Conservation (phyloP, 768 basidiomycete genomes). For the Porpolomopsis calyptriformis region DNA sequence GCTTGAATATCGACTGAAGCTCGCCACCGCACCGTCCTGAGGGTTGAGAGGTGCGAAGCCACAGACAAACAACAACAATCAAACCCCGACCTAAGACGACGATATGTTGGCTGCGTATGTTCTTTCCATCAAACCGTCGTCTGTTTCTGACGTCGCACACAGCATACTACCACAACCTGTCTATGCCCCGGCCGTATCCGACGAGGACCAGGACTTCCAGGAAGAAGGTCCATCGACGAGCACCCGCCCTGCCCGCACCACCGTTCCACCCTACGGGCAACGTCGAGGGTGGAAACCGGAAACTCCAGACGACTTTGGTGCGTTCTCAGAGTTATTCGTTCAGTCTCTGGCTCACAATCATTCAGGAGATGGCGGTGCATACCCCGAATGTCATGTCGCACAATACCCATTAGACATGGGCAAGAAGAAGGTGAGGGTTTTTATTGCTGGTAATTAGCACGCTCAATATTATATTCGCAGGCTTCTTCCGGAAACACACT, state of each 20-base stretch:
- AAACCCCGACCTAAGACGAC: no score
- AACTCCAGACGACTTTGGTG: conserved; percentile 75
- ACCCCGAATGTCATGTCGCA: conserved; percentile 92
- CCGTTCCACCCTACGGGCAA: conserved; percentile 77
- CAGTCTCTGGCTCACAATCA: conserved; percentile 4
- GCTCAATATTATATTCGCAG: conserved; percentile 26
- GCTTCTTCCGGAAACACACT: conserved; percentile 89
- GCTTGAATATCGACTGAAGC: no score
- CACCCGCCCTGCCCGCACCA: conserved; percentile 37
- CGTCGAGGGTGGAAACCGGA: conserved; percentile 80
- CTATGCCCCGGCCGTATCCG: conserved; percentile 38
- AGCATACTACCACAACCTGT: conserved; percentile 64
- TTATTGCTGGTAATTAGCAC: not conserved
- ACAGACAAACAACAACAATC: no score
- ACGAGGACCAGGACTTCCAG: conserved; percentile 51
- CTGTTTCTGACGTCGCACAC: not conserved
- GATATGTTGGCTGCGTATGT: conserved; percentile 4
- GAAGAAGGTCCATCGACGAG: conserved; percentile 24
- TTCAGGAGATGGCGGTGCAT: conserved; percentile 74
- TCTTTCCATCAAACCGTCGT: not conserved
- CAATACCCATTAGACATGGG: conserved; percentile 97
- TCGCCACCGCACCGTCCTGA: no score
- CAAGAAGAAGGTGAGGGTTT: conserved; percentile 69
- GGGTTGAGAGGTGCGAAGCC: no score
- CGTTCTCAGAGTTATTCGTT: conserved; percentile 17